Percentiles rank a stretch among this genome's conserved stretches.
Conservation (phyloP, 345 rosid species). For the Anacardium occidentale region DNA sequence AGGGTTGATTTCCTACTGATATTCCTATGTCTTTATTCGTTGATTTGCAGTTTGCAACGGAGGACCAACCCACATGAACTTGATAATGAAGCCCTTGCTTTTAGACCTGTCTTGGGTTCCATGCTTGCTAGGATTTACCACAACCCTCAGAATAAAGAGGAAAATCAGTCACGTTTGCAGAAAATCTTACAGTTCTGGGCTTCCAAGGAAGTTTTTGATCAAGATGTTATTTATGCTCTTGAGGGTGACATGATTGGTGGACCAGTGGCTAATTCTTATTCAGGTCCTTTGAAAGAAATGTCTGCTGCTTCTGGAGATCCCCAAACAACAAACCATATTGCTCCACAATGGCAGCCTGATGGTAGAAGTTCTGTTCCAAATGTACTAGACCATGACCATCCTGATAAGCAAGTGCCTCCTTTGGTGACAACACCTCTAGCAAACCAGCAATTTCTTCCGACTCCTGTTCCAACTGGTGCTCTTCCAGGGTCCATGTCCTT, state of each 20-base stretch:
- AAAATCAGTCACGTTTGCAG: constrained; percentile 80
- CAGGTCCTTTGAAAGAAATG: constrained; percentile 54
- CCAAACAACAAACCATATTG: constrained; percentile 33
- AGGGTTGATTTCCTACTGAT: neutral
- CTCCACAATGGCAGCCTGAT: constrained; percentile 60
- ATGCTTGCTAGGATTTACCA: constrained; percentile 92
- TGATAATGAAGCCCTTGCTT: constrained; percentile 94
- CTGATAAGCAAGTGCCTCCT: constrained; percentile 39
- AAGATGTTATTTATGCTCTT: constrained; percentile 69
- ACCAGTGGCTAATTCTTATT: constrained; percentile 48
- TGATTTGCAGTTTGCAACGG: constrained; percentile 71
- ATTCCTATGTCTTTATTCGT: constrained; percentile 23
- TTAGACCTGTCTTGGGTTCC: constrained; percentile 80
- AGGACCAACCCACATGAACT: constrained; percentile 74
- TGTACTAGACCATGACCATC: constrained; percentile 50
- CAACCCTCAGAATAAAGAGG: constrained; percentile 80
- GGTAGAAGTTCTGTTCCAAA: constrained; percentile 41
- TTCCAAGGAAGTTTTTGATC: constrained; percentile 89
- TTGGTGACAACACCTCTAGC: constrained; percentile 41
- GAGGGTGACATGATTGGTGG: constrained; percentile 90
- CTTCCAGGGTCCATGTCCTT: constrained; percentile 70
- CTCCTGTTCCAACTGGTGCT: constrained; percentile 46
- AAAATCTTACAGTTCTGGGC: constrained; percentile 96
- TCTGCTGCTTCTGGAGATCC: constrained; percentile 47
- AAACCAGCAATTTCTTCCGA: constrained; percentile 66